phyloP scores from a whole-genome alignment of 179 eudicot species.

The Gypsophila paniculata region DNA sequence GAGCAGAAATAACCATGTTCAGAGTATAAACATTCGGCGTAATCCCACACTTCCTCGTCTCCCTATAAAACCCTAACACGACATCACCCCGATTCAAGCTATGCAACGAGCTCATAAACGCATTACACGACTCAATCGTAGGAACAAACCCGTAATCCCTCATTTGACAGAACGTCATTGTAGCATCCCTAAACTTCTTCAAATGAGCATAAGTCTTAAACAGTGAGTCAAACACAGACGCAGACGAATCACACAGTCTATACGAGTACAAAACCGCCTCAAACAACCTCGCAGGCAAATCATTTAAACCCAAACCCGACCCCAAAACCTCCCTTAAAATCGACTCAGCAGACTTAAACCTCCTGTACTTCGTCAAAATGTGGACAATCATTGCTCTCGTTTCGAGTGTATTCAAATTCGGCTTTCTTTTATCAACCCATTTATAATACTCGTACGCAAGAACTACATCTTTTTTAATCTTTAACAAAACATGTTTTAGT shows the following conservation, averaged over 20 bases:
- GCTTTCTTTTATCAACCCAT: slow-evolving; percentile 51
- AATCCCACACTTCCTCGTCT: slow-evolving; percentile 47
- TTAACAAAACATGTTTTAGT: slow-evolving; percentile 65
- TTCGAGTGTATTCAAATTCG: slow-evolving; percentile 49
- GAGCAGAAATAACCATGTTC: slow-evolving; percentile 66
- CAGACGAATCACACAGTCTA: slow-evolving; percentile 69
- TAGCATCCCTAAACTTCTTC: slow-evolving; percentile 65
- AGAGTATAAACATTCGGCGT: slow-evolving; percentile 68
- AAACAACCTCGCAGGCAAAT: slow-evolving; percentile 48
- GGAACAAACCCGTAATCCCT: slow-evolving; percentile 77
- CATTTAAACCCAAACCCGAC: slow-evolving; percentile 24
- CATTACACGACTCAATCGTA: slow-evolving; percentile 72
- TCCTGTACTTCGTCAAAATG: slow-evolving; percentile 54
- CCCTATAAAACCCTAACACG: slow-evolving; percentile 47
- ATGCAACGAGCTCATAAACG: slow-evolving; percentile 54
- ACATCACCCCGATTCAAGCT: slow-evolving; percentile 50
- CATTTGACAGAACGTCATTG: slow-evolving; percentile 47
- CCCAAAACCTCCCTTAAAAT: slow-evolving; percentile 45
- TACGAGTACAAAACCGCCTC: slow-evolving; percentile 61
- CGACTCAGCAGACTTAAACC: slow-evolving; percentile 58
- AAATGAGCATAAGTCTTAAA: slow-evolving; percentile 69
- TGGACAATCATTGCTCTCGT: slow-evolving; percentile 62
- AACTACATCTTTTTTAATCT: slow-evolving; percentile 55
- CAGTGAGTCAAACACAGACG: slow-evolving; percentile 63
- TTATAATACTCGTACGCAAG: slow-evolving; percentile 70